A percentile compares a stretch with the other conserved stretches of the same genome.
Evolutionary conservation across 139 green algal genomes (phyloP).

Genomic region (Haematococcus lacustris): DNA sequence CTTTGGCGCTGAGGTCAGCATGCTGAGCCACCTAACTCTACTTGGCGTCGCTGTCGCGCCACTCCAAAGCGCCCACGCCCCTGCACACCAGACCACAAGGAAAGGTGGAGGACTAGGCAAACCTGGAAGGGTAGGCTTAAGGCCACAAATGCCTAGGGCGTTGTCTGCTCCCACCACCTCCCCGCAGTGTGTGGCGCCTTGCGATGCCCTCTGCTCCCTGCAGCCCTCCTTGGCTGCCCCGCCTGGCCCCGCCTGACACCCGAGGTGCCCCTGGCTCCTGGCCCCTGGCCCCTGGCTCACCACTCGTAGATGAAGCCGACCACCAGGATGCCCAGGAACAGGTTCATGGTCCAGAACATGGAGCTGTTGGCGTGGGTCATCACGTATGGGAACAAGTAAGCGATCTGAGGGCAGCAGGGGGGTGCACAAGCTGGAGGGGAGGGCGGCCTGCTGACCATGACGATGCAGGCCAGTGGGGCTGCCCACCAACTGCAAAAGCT

Average conservation of each 20-base stretch:
- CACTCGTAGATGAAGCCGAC: conserved; percentile 43
- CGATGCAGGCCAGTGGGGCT: too few species aligned
- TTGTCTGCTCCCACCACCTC: neutral
- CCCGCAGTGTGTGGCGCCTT: neutral
- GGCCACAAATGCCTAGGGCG: neutral
- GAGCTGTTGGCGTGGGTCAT: conserved; percentile 31
- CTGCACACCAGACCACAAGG: neutral
- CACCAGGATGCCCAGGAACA: conserved; percentile 39
- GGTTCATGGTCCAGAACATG: conserved; percentile 50
- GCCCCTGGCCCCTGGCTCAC: conserved; percentile 5
- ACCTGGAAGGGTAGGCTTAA: neutral
- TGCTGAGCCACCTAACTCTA: too few species aligned
- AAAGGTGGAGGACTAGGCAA: neutral
- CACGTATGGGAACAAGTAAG: conserved; percentile 40
- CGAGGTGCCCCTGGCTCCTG: neutral
- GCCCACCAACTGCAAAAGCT: too few species aligned
- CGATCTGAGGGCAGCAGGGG: conserved; percentile 20
- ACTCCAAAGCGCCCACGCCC: conserved; percentile 11
- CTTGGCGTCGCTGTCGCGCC: conserved; percentile 6
- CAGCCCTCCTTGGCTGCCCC: neutral
- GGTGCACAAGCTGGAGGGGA: too few species aligned
- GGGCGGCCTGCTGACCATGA: too few species aligned
- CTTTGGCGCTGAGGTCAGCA: too few species aligned
- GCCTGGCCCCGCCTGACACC: neutral
- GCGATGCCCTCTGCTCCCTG: neutral